phyloP scores from a whole-genome alignment of 495 filamentous ascomycete genomes.

The Podospora pseudopauciseta region DNA sequence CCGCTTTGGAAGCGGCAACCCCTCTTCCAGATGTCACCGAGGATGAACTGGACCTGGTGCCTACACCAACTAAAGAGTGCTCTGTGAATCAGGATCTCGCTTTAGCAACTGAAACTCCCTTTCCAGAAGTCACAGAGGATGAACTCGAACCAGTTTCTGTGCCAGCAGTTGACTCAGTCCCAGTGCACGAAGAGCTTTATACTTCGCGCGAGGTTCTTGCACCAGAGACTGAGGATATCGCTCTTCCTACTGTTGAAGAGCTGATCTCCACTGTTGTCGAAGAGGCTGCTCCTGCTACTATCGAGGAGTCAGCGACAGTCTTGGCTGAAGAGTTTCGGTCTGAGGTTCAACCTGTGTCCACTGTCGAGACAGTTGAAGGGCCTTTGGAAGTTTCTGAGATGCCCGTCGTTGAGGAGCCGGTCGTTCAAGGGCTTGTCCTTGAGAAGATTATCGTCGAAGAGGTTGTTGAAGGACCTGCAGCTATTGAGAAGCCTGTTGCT shows the following conservation, averaged over 20 bases:
- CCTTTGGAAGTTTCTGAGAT: not conserved
- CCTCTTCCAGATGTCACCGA: not conserved
- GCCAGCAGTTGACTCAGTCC: too few relatives aligned
- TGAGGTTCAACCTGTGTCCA: not conserved
- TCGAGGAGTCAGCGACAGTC: not conserved
- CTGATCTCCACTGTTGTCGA: not conserved
- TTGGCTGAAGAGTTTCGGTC: not conserved
- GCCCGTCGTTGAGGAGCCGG: not conserved
- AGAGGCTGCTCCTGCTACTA: not conserved
- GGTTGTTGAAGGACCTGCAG: not conserved
- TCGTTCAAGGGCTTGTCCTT: not conserved
- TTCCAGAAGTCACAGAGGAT: too few relatives aligned
- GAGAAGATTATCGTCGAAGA: not conserved
- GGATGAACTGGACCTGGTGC: not conserved
- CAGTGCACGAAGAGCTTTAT: not conserved
- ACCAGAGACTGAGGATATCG: not conserved
- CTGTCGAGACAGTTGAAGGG: not conserved
- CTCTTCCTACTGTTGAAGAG: conserved; percentile 3
- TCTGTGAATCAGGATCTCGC: too few relatives aligned
- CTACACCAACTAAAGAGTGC: not conserved
- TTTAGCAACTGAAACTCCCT: too few relatives aligned
- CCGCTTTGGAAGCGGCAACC: not conserved
- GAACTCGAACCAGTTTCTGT: too few relatives aligned
- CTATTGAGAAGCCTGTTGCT: not conserved
- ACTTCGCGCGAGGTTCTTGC: not conserved